These are phyloP conservation scores for Epichloe sp. DNA, from an alignment of 2,329 filamentous ascomycete species.

Conservation along the genomic window DNA sequence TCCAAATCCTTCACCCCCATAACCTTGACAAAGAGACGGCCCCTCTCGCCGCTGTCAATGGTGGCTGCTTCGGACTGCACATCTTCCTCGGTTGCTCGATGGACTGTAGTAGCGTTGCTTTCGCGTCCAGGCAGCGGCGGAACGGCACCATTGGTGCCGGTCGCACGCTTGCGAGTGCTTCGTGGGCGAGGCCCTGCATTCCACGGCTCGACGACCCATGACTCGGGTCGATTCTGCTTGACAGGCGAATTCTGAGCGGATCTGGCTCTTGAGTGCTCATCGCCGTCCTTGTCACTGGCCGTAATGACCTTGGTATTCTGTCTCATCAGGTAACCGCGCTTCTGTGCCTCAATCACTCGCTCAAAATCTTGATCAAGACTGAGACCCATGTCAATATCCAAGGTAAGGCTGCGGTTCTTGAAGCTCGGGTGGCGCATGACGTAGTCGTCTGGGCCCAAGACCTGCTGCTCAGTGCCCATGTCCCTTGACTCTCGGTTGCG, in stretches of 20 bases:
- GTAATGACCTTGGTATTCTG: constrained; percentile 96
- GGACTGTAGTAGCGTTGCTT: constrained; percentile 58
- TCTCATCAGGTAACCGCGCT: constrained; percentile 97
- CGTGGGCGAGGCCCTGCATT: constrained; percentile 63
- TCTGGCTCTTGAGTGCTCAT: constrained; percentile 41
- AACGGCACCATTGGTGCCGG: constrained; percentile 41
- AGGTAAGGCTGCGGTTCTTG: constrained; percentile 69
- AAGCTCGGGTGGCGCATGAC: constrained; percentile 57
- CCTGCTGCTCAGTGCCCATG: constrained; percentile 26
- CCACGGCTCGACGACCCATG: constrained; percentile 96
- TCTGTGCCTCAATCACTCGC: constrained; percentile 88
- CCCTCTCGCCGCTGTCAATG: constrained; percentile 75
- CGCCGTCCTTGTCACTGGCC: constrained; percentile 63
- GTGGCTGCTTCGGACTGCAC: constrained; percentile 39
- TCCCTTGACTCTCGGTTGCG: constrained; percentile 40
- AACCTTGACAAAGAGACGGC: constrained; percentile 94
- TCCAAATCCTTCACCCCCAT: constrained; percentile 94
- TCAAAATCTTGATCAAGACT: constrained; percentile 90
- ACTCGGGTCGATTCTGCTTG: constrained; percentile 71
- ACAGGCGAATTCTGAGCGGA: constrained; percentile 56
- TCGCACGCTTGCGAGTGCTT: constrained; percentile 41
- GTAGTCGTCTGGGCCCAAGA: constrained; percentile 26
- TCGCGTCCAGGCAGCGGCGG: constrained; percentile 81
- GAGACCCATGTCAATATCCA: constrained; percentile 71
- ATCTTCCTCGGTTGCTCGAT: constrained; percentile 58